Conservation (phyloP, 176 grass and related monocot genomes). For the Ananas comosus region DNA sequence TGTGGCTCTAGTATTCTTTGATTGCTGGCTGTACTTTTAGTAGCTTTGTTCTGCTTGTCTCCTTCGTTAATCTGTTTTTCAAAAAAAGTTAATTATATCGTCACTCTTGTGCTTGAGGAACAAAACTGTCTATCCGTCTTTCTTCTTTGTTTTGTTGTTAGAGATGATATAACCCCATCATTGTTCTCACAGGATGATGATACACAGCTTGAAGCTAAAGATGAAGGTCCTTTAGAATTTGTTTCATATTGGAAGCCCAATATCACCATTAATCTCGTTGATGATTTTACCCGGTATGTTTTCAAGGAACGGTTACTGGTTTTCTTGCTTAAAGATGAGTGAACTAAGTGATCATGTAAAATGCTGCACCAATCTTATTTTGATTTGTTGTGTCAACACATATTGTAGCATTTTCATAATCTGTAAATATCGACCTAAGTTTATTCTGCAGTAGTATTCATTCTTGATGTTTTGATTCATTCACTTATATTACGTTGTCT, state of each 20-base stretch:
- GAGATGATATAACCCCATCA: background rate
- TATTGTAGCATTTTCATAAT: no score
- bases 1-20: slow-evolving; percentile 1
- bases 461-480: no score
- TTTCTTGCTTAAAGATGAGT: background rate
- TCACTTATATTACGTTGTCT: no score
- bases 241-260: slow-evolving; percentile 96
- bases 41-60: no score
- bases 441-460: no score
- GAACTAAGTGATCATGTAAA: background rate
- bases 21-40: no score
- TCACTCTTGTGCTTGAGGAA: background rate
- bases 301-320: background rate
- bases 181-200: slow-evolving; percentile 35
- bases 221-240: slow-evolving; percentile 71
- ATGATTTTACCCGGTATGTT: slow-evolving; percentile 82
- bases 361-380: no score
- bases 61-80: background rate
- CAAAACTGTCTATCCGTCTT: background rate
- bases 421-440: no score
- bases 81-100: slow-evolving; percentile 2
- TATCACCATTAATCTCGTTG: slow-evolving; percentile 90
- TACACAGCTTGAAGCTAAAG: slow-evolving; percentile 50
- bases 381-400: no score
- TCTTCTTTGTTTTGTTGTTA: background rate